Conservation (phyloP, 805 yeast species). For the Lipomyces yamanashiensis region DNA sequence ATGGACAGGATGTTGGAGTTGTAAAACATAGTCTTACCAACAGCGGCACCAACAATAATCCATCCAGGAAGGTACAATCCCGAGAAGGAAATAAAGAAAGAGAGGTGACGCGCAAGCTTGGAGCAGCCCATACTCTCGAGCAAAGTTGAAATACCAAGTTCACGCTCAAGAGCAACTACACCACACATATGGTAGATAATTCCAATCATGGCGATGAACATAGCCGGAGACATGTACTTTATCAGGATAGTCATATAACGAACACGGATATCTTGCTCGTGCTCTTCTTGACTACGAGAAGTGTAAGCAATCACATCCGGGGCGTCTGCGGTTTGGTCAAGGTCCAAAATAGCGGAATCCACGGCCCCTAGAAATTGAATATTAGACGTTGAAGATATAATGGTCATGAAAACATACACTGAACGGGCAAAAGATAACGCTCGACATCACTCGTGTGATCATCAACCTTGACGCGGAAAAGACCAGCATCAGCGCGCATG, state of each 20-base stretch:
- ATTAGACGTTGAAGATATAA: not conserved
- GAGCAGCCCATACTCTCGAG: constrained; percentile 45
- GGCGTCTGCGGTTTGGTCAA: constrained; percentile 39
- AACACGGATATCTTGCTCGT: constrained; percentile 39
- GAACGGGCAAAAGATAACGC: constrained; percentile 44
- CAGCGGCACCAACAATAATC: constrained; percentile 42
- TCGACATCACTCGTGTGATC: constrained; percentile 42
- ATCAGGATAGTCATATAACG: constrained; percentile 41
- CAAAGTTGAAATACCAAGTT: constrained; percentile 43
- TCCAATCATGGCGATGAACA: constrained; percentile 46
- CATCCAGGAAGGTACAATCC: constrained; percentile 45
- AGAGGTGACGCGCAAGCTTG: constrained; percentile 40
- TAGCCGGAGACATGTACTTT: constrained; percentile 45
- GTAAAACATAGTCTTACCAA: constrained; percentile 39
- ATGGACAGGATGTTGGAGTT: constrained; percentile 40
- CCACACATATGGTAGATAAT: constrained; percentile 47
- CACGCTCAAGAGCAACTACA: constrained; percentile 44
- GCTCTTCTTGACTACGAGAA: constrained; percentile 39
- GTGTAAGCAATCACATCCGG: constrained; percentile 45
- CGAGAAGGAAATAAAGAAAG: constrained; percentile 43
- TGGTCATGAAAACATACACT: constrained; percentile 40
- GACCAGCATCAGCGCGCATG: constrained; percentile 45
- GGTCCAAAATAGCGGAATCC: constrained; percentile 39
- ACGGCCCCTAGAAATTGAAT: constrained; percentile 29
- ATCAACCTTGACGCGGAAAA: constrained; percentile 39